These are phyloP conservation scores for Kokia cookei DNA, from an alignment of 441 rosid species.

Conservation along the genomic window DNA sequence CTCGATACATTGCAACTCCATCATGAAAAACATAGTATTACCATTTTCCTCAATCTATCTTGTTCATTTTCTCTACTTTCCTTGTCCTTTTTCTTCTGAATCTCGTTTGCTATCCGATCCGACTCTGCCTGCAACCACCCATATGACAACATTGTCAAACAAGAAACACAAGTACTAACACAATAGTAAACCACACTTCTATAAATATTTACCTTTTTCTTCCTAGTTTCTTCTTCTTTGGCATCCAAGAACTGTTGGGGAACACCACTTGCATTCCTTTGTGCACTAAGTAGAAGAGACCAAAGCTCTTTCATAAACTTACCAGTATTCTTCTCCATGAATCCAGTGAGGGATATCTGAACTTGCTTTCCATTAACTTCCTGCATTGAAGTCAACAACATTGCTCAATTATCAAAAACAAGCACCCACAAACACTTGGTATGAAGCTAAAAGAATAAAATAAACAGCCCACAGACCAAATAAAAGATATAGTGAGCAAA, in stretches of 20 bases:
- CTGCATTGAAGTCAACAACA: slow-evolving; percentile 27
- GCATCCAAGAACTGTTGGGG: slow-evolving; percentile 95
- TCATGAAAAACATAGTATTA: slow-evolving; percentile 72
- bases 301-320: slow-evolving; percentile 99
- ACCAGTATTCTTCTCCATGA: slow-evolving; percentile 95
- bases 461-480: neutral
- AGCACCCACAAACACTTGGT: neutral
- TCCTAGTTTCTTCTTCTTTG: slow-evolving; percentile 71
- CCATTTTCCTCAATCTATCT: slow-evolving; percentile 61
- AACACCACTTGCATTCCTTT: slow-evolving; percentile 81
- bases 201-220: slow-evolving; percentile 48
- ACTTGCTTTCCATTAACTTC: slow-evolving; percentile 90
- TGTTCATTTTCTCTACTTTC: slow-evolving; percentile 53
- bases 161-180: neutral
- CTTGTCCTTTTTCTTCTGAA: slow-evolving; percentile 61
- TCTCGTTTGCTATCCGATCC: slow-evolving; percentile 50
- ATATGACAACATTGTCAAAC: slow-evolving; percentile 9
- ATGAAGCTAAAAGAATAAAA: neutral
- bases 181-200: neutral
- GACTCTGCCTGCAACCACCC: slow-evolving; percentile 54
- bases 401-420: neutral
- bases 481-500: neutral
- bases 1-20: slow-evolving; percentile 41
- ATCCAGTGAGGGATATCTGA: slow-evolving; percentile 88
- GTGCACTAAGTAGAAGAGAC: slow-evolving; percentile 89